Evolutionary conservation across 2,329 filamentous ascomycete species (phyloP).

Genomic region (Huntiella omanensis): DNA sequence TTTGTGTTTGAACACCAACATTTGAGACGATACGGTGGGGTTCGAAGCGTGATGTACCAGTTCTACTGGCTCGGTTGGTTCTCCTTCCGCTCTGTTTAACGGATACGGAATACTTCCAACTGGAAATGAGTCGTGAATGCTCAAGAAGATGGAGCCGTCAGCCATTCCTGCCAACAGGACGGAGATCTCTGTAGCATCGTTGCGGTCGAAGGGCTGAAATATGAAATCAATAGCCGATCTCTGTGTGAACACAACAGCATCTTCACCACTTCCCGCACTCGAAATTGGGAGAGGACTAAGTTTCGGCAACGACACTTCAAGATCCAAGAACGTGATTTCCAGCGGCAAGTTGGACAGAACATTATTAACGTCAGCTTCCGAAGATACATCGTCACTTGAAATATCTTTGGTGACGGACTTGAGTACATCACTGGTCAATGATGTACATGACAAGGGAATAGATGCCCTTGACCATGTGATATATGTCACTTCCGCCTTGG

Average conservation of each 20-base stretch:
- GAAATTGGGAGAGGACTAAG: slow-evolving; percentile 47
- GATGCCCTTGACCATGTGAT: slow-evolving; percentile 8
- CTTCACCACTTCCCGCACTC: slow-evolving; percentile 39
- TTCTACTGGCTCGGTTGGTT: slow-evolving; percentile 14
- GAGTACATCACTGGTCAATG: too few relatives aligned
- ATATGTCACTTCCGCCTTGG: slow-evolving; percentile 3
- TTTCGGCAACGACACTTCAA: slow-evolving; percentile 58
- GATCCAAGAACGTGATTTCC: slow-evolving; percentile 55
- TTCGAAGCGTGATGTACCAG: slow-evolving; percentile 50
- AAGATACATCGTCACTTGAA: slow-evolving; percentile 6
- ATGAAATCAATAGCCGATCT: slow-evolving; percentile 50
- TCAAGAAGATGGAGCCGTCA: slow-evolving; percentile 54
- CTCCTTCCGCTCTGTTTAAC: too few relatives aligned
- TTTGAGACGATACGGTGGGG: slow-evolving; percentile 55
- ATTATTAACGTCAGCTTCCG: slow-evolving; percentile 5
- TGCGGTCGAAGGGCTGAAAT: slow-evolving; percentile 41
- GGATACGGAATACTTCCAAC: slow-evolving; percentile 46
- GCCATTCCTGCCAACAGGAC: slow-evolving; percentile 58
- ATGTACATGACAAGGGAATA: slow-evolving; percentile 1
- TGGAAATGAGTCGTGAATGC: slow-evolving; percentile 70
- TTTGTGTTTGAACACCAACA: slow-evolving; percentile 39
- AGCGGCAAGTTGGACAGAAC: slow-evolving; percentile 39
- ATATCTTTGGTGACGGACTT: too few relatives aligned
- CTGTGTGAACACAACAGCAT: slow-evolving; percentile 48
- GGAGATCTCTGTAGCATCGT: slow-evolving; percentile 57